Base-by-base conservation (phyloP, 2,329 filamentous ascomycete species). In the Paramyrothecium sp. region DNA sequence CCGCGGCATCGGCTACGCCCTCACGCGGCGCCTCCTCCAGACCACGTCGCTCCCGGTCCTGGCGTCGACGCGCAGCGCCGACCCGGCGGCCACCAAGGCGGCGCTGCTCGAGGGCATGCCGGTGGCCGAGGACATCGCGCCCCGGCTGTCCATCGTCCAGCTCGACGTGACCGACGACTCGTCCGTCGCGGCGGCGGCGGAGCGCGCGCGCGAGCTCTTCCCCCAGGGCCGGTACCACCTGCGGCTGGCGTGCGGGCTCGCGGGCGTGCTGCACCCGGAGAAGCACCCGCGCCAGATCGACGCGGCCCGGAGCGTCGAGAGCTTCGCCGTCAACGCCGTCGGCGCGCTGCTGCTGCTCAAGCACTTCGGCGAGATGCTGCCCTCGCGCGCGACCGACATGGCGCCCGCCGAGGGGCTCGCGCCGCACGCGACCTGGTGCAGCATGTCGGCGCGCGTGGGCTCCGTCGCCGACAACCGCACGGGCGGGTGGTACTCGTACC, bases 401-500 rank as follows among this genome's bases (percentile, higher is more conserved):
- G 16, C 69, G 66, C n/a, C 59, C 59, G 57, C 61, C 10, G 47
- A 49, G 47, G 47, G 49, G 56, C 75, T 89, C 2, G 78, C 81
- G 0, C 56, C 63, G 0, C 78, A 83, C 55, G 85, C 90, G 0
- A 82, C 87, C 2, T 90, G 88, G 79, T 81, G 89, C n/a, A 84
- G 84, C 67, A 89, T 92, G 86, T 88, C 89, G 7, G 91, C 91
- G 2, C 85, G 91, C 48, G 89, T 96, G 0, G 91, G 91, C 11
- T 89, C 84, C 33, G 89, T 89, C 21, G 76, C 81, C 1, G 90
- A 94, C 65, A 94, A 96, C 66, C 69, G 74, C 2, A 77, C 87
- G 0, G 91, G 91, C 2, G 91, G 91, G 0, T 95, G 91, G 91
- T 96, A 92, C 71, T 86, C 82, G 56, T 95, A 95, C 71, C 86